Evolutionary conservation across 306 rosid species (phyloP), one percentile per base, ranked within the genome.

Genomic region (Lathyrus oleraceus): DNA sequence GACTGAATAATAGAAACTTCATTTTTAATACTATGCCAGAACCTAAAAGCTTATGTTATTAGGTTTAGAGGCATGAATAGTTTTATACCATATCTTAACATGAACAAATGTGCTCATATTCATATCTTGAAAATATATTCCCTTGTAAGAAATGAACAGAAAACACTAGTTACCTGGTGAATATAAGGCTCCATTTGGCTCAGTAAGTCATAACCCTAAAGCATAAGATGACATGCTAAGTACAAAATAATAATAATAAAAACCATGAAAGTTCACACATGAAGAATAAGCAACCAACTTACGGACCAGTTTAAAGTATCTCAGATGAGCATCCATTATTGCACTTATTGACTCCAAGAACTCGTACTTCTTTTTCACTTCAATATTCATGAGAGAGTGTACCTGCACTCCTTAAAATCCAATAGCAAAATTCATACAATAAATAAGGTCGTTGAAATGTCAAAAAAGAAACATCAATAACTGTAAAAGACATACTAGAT

Each of bases 301-400:
- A 79, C 97, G 0, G 69, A 94, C 99, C 96, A 94, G 95, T 79
- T 94, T 94, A 78, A 94, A 94, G 74, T 94, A 94, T 89, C 99
- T 81, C 79, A 94, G 84, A 79, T 94, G 97, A 52, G 92, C 97
- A 77, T 94, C 99, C 99, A 94, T 94, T 66, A 94, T 91, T 73
- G 99, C 96, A 85, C 97, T 94, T 75, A 91, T 72, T 71, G 99
- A 91, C 78, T 94, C 99, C 87, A 94, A 88, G 73, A 94, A 91
- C 81, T 87, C 89, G 6, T 87, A 86, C 87, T 94, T 94, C 90
- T 94, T 94, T 85, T 94, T 94, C 72, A 88, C 89, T 88, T 94
- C 99, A 76, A 94, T 38, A 75, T 84, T 91, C 95, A 82, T 85
- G 66, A 94, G 91, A 59, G 96, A 82, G 79, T 91, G 87, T 83